phyloP scores from a whole-genome alignment of 2,329 filamentous ascomycete species.

The Stagonosporopsis cucurbitacearum region DNA sequence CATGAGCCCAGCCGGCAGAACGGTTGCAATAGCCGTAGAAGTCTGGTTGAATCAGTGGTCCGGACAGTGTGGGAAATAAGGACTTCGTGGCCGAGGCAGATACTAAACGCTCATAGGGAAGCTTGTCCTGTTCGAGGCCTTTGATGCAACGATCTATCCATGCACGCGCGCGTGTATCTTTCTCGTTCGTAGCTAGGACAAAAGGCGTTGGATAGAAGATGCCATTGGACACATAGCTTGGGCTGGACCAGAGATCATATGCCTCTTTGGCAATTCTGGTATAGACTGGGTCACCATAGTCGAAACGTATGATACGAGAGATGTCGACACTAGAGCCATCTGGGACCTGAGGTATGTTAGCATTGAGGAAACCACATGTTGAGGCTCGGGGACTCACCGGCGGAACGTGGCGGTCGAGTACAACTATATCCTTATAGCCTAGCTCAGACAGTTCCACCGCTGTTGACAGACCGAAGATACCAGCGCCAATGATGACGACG shows the following conservation, averaged over 20 bases:
- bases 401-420: background rate
- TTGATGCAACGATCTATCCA: background rate
- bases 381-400: background rate
- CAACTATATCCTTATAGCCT: background rate
- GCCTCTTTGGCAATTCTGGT: background rate
- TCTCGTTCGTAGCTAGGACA: background rate
- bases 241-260: background rate
- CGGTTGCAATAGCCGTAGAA: background rate
- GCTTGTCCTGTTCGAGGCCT: background rate
- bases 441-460: background rate
- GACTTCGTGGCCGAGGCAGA: background rate
- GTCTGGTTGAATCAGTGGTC: background rate
- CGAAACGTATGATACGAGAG: background rate
- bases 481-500: background rate
- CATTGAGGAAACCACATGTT: background rate
- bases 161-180: background rate
- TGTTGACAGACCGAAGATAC: background rate
- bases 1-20: background rate
- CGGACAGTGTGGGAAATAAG: background rate
- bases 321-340: background rate
- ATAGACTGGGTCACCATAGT: background rate
- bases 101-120: background rate
- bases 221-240: background rate
- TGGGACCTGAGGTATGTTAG: background rate
- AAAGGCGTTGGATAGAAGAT: background rate